Evolutionary conservation across 2,329 filamentous ascomycete genomes (phyloP), one percentile per base, ranked within the genome.

Genomic region (Orbilia javanica): DNA sequence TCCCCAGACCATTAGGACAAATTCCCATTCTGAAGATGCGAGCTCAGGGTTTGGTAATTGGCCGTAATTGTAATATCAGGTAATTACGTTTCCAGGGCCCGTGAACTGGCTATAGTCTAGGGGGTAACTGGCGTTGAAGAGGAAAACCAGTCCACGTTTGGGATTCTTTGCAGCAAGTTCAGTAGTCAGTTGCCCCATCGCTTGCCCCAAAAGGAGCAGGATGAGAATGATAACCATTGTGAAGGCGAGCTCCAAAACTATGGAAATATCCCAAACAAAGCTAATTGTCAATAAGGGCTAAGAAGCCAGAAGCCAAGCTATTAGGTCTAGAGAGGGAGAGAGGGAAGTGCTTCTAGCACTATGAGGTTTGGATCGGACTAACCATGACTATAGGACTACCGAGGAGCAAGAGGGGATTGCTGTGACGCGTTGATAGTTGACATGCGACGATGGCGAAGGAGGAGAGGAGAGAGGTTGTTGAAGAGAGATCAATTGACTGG

Each of bases 61-160:
- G 4, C 65, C 65, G 13, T 69, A 69, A 18, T 69, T 69, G 31
- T 69, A 69, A n/a, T 69, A 60, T 52, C 52, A 69, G 1, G 36
- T 46, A 4, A 69, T 22, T 7, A 36, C 25, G 27, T 69, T 69
- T 7, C 22, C 50, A 10, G 50, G 6, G 1, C 2, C 13, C 4
- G 52, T 39, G 11, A 48, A 50, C 13, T 48, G 15, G 6, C 50
- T 4, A 20, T 69, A 60, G 25, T 69, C 65, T 11, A n/a, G 18
- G 4, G 65, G 65, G 20, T 69, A 60, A 4, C 36, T 48, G n/a
- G 18, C 36, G 11, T 69, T 69, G 22, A 48, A 60, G 1, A 69
- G 22, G 65, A 69, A 69, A 1, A 69, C 65, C 3, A 60, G 11
- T 4, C 65, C 65, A 6, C 65, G 36, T 20, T 69, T 69, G 1